phyloP scores from a whole-genome alignment of 495 filamentous ascomycete species.

The Xylaria flabelliformis region DNA sequence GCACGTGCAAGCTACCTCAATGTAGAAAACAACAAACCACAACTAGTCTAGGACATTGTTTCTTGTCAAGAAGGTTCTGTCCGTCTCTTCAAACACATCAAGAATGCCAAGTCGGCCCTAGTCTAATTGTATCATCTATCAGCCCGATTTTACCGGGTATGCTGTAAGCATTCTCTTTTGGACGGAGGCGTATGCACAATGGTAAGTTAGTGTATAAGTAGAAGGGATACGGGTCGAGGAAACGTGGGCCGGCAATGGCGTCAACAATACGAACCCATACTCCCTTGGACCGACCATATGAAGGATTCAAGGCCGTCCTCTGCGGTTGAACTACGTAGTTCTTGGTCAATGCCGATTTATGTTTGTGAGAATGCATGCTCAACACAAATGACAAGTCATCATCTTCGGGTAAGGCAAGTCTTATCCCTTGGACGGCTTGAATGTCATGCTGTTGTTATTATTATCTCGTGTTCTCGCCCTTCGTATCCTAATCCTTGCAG shows the following conservation, averaged over 20 bases:
- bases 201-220: background rate
- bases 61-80: background rate
- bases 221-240: constrained; percentile 20
- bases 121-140: background rate
- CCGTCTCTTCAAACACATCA: background rate
- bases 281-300: background rate
- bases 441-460: constrained; percentile 21
- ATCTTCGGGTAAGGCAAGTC: constrained; percentile 3
- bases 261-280: constrained; percentile 24
- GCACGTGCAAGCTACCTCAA: constrained; percentile 18
- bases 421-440: background rate
- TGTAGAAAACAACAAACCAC: background rate
- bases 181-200: constrained; percentile 11
- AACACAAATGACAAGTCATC: constrained; percentile 2
- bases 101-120: constrained; percentile 2
- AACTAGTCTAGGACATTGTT: background rate
- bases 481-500: constrained; percentile 19
- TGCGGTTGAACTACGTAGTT: background rate
- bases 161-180: constrained; percentile 5
- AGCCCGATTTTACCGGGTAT: background rate
- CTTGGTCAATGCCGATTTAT: background rate
- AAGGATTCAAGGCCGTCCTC: background rate
- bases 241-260: constrained; percentile 21
- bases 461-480: constrained; percentile 23
- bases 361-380: background rate